Base-by-base conservation (phyloP, 2,329 filamentous ascomycete species). In the Alternaria sp. region DNA sequence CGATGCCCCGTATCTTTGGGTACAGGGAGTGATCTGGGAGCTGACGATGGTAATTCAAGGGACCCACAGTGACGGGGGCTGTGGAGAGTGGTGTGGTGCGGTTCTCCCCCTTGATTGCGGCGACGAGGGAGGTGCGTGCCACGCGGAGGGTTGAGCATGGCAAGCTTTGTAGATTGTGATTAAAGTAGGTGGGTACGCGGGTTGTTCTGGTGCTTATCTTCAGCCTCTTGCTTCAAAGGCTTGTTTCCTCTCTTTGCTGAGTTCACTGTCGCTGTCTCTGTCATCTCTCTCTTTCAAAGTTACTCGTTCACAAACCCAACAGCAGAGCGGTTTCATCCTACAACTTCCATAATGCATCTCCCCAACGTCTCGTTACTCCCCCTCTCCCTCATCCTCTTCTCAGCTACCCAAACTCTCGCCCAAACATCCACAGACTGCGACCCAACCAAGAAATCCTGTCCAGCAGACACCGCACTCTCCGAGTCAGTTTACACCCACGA, bases 341-440 rank as follows among this genome's bases (percentile, higher is more conserved):
- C 12, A 37, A 12, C 14, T n/a, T 25, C n/a, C 20, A 53, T 53
- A 41, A 53, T 53, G 49, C 49, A 53, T 25, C 10, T 53, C 15
- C 10, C 30, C 14, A 37, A 5, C 4, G 5, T 37, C 49, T 14
- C 49, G 2, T 12, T 49, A 21, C 43, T 25, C 15, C 51, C 43
- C 3, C 44, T 20, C 18, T 49, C 20, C 5, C 44, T 60, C 14
- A 5, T 56, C 28, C 60, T 21, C 64, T 66, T 33, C n/a, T 28
- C 55, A 20, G 25, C 58, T 1, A 21, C 26, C 6, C 15, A 43
- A 25, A 56, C 70, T n/a, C 61, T 67, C 20, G 80, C 75, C 21
- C 81, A 83, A 64, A 83, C 81, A 44, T 79, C 74, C 56, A 81
- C 80, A 21, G 70, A 74, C 30, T 82, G 81, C 66, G 73, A 82